Base-by-base conservation (phyloP, 495 filamentous ascomycete species). In the Umbilicaria muhlenbergii region DNA sequence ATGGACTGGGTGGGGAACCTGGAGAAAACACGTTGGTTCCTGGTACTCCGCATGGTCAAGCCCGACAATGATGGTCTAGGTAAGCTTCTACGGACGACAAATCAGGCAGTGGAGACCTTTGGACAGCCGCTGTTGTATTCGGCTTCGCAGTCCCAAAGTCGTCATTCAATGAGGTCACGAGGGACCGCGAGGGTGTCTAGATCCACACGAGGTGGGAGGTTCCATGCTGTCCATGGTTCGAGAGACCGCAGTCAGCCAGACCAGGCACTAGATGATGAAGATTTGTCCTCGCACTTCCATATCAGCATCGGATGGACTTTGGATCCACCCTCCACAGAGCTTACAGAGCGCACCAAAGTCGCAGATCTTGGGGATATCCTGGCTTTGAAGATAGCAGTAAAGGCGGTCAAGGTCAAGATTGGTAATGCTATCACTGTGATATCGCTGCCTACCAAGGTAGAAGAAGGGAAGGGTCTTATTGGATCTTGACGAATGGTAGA, bases 21-120 rank as follows among this genome's bases (percentile, higher is more conserved):
- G 28, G 83, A 89, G 53, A 71, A 71, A 13, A 85, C 74, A 16
- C 72, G 91, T 13, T 93, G 87, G 69, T 98, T 98, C 55, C 69
- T 94, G 3, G 86, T 94, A 5, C 55, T 95, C 28, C 64, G 75
- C 24, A 64, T 82, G 16, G 46, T 53, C 35, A 66, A 52, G 45
- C 62, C 69, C 3, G 39, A 49, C 6, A 61, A 70, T 12, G 65
- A 80, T 38, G 65, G 72, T 50, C 59, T 96, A 32, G 75, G 78
- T 18, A 52, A 58, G 18, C 62, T 96, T 2, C 64, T 94, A 2
- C 51, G 57, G 11, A 56, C 76, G 3, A 79, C 75, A 41, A 95
- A 95, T 54, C 57, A 53, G 1, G 63, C 73, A 0, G 74, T 77
- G 2, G 58, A 62, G 14, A 50, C 42, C 4, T 80, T 80, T 49